Base-by-base conservation (phyloP, 768 basidiomycete species). In the Auricularia auricula-judae region DNA sequence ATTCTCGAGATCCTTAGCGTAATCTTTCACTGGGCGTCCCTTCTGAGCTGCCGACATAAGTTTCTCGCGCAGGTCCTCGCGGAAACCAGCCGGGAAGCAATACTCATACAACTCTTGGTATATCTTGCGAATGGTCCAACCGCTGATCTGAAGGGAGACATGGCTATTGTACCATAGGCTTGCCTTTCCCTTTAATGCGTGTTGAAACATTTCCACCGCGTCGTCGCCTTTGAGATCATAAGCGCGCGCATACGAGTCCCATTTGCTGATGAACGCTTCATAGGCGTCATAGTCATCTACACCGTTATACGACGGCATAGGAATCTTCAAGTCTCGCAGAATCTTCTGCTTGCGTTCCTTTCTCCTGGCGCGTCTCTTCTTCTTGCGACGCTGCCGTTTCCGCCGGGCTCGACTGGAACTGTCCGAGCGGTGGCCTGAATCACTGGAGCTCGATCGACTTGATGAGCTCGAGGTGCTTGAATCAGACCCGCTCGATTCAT, bases 21-120 rank as follows among this genome's bases (percentile, higher is more conserved):
- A 80, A 3, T 75, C 72, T 0, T 69, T 63, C 0, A 80, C 74
- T 0, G 68, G 70, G 8, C 68, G 71, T 2, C 71, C 62, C 1
- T 69, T 63, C 59, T 80, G 78, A 1, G 58, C 62, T 4, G 63
- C 66, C 0, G 59, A 47, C 0, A 67, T 59, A 0, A 80, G 66
- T 33, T 73, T 72, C 3, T 71, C 65, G 0, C 70, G 36, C 62
- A 74, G 74, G 34, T 74, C 62, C 8, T 70, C 51, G 0, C 68
- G 36, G 54, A 70, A 77, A 58, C 74, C 65, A 0, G 71, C 60
- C 0, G 77, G 77, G 67, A 79, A 79, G 42, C 77, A 76, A 29
- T 74, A 75, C 29, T 77, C 69, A 63, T 75, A 78, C 21, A 79
- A 12, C 33, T 70, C 72, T 3, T 63, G 33, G 60, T 76, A 77